Base-by-base conservation (phyloP, 148 eudicot species). In the Vaccinium darrowii region DNA sequence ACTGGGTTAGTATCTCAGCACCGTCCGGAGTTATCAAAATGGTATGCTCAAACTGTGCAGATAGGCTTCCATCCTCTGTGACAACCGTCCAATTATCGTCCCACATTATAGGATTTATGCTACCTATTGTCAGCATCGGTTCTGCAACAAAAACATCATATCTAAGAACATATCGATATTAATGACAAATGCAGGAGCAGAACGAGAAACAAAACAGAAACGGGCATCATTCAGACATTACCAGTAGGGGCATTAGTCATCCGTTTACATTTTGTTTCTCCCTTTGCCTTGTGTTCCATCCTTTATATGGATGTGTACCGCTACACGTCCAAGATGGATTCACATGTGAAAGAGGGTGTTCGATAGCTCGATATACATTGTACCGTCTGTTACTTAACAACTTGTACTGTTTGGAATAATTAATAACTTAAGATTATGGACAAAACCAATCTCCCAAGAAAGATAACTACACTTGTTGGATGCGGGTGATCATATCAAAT, bases 21-120 rank as follows among this genome's bases (percentile, higher is more conserved):
- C 99, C 98, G 15, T 90, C 88, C 30, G 82, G 73, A 8, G 99
- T 97, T 21, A 97, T 95, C 73, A 95, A 86, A 86, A 97, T 75
- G 69, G 99, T 97, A 73, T 97, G 99, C 89, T 97, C 98, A 76
- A 97, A 97, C 85, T 97, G 99, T 60, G 99, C 98, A 0, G 98
- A 95, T 27, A 95, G 90, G 88, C 98, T 97, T 60, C 95, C 99
- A 84, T 97, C 99, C 88, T 93, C 94, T 0, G 99, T 97, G 25
- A 97, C 98, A 8, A 97, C 95, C 0, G 98, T 97, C 99, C 99
- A 97, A 57, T 95, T 84, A 84, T 97, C 98, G 19, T 97, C 94
- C 99, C 99, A 97, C 88, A 95, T 95, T 19, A 93, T 82, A 15
- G 96, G 95, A 53, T 94, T 87, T 86, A 85, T 92, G 91, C 96